Percentiles rank a stretch among this genome's conserved stretches.
These are phyloP conservation scores for Caloboletus inedulis DNA, from an alignment of 1,284 basidiomycete genomes.

Conservation along the genomic window DNA sequence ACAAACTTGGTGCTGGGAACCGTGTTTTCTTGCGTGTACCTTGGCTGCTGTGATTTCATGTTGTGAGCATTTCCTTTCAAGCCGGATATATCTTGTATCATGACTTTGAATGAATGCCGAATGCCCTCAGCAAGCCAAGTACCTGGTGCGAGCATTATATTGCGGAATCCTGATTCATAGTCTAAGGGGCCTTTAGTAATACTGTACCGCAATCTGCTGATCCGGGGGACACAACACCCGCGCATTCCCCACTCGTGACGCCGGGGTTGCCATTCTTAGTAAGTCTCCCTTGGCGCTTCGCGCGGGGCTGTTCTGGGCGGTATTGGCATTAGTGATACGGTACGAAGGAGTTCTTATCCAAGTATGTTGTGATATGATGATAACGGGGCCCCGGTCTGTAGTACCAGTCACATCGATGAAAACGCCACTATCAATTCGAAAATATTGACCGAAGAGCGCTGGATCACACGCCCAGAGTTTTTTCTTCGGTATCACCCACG, in stretches of 20 bases:
- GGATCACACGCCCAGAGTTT: not conserved
- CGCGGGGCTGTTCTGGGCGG: not conserved
- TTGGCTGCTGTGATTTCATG: conserved; percentile 2
- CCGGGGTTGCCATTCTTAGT: not conserved
- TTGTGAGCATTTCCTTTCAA: not conserved
- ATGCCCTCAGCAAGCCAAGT: not conserved
- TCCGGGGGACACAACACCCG: not conserved
- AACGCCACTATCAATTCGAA: not conserved
- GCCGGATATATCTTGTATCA: not conserved
- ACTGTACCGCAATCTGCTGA: too few relatives aligned
- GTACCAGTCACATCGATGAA: too few relatives aligned
- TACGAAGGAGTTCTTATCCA: not conserved
- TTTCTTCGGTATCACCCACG: not conserved
- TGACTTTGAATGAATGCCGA: not conserved
- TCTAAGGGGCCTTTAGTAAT: too few relatives aligned
- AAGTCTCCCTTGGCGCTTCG: not conserved
- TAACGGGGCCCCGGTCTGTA: too few relatives aligned
- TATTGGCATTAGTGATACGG: not conserved
- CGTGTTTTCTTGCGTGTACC: not conserved
- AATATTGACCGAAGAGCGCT: too few relatives aligned
- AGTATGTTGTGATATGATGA: not conserved
- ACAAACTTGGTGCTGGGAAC: not conserved
- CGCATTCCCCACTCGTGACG: not conserved
- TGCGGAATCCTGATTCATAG: not conserved
- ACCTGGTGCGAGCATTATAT: not conserved